Conservation (phyloP, 257 asterid genomes). For the Solanum tacnaense region DNA sequence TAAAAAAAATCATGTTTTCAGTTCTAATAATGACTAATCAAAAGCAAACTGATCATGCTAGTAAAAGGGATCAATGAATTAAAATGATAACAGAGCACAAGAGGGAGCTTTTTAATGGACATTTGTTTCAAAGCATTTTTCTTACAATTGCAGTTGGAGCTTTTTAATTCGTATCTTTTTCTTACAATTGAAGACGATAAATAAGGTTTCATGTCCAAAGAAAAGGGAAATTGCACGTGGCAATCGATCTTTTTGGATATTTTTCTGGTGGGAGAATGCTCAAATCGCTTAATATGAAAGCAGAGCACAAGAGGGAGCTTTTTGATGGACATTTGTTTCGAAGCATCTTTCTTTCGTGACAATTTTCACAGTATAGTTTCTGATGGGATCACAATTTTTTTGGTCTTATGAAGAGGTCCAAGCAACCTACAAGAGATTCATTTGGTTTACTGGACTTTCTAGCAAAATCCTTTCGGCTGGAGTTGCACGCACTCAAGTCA, state of each 20-base stretch:
- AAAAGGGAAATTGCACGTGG: constrained; percentile 69
- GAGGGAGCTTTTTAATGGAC: too few species aligned
- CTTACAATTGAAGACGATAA: neutral
- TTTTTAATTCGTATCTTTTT: too few species aligned
- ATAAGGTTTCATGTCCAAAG: constrained; percentile 70
- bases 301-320: constrained; percentile 77
- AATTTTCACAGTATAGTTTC: constrained; percentile 71
- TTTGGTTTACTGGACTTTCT: constrained; percentile 30
- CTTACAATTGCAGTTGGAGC: too few species aligned
- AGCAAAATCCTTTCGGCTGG: neutral
- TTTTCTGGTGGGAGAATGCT: constrained; percentile 63
- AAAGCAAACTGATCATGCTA: too few species aligned
- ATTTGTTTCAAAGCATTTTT: too few species aligned
- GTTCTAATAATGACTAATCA: too few species aligned
- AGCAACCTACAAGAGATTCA: constrained; percentile 65
- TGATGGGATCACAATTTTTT: constrained; percentile 78
- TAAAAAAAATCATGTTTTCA: too few species aligned
- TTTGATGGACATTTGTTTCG: constrained; percentile 77
- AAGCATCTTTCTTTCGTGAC: constrained; percentile 73
- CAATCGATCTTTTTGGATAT: constrained; percentile 66
- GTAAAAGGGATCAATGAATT: too few species aligned
- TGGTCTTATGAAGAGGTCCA: constrained; percentile 73
- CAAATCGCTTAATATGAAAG: constrained; percentile 78
- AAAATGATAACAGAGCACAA: too few species aligned
- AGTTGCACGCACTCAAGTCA: constrained; percentile 38